Evolutionary conservation across 2,329 filamentous ascomycete species (phyloP).

Genomic region (Fusarium chuoi): DNA sequence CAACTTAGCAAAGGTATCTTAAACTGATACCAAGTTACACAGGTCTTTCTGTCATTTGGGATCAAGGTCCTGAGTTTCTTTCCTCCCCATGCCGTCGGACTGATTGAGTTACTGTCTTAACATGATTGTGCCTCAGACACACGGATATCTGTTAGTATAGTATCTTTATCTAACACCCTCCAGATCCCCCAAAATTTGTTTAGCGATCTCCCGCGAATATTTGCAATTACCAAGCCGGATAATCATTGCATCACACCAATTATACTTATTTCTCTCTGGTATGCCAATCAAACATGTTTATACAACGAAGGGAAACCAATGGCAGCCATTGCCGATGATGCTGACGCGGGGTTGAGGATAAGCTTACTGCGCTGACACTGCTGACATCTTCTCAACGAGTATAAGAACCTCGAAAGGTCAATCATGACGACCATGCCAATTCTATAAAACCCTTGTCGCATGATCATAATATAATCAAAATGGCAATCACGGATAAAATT

Average conservation of each 20-base stretch:
- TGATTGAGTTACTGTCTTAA: accelerated
- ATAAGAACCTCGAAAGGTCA: background rate
- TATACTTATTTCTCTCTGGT: background rate
- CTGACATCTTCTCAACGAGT: background rate
- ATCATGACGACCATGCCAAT: accelerated
- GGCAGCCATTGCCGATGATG: background rate
- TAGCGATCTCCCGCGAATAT: too few species aligned
- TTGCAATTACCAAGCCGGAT: too few species aligned
- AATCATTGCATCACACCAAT: background rate
- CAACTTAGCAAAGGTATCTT: too few species aligned
- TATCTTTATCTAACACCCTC: background rate
- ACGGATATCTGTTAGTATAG: accelerated
- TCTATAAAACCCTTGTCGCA: background rate
- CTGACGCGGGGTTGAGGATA: background rate
- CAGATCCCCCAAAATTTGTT: too few species aligned
- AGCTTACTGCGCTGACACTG: conserved; percentile 1
- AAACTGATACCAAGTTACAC: accelerated
- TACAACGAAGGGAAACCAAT: background rate
- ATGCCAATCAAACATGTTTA: too few species aligned
- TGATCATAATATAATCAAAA: background rate
- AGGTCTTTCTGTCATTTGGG: background rate
- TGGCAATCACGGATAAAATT: conserved; percentile 22
- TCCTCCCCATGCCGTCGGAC: background rate
- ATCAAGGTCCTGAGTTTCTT: background rate
- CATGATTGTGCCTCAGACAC: accelerated